Conservation (phyloP, 495 filamentous ascomycete genomes). For the Cercophora scortea region DNA sequence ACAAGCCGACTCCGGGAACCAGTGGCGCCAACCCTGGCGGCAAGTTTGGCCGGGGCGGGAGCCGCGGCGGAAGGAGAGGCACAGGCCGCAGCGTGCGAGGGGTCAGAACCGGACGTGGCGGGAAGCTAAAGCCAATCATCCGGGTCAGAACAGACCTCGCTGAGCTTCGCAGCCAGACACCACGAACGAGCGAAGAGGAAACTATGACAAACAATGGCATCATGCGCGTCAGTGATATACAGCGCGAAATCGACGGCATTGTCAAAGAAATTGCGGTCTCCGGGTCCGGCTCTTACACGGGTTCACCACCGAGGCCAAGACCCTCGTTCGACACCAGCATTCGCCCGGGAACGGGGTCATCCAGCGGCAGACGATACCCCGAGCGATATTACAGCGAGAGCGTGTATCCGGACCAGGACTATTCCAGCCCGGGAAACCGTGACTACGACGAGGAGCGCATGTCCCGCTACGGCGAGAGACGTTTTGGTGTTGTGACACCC, state of each 20-base stretch:
- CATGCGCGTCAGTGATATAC: conserved; percentile 32
- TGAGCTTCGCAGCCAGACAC: conserved; percentile 31
- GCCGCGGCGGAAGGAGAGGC: conserved; percentile 10
- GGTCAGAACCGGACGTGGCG: conserved; percentile 3
- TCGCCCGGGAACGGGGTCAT: conserved; percentile 11
- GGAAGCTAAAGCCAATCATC: conserved; percentile 18
- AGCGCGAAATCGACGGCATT: conserved; percentile 26
- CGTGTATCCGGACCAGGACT: conserved; percentile 18
- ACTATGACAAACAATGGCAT: conserved; percentile 38
- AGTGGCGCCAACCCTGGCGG: neutral
- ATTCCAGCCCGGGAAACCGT: conserved; percentile 2
- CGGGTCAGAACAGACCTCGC: conserved; percentile 18
- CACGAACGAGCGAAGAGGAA: conserved; percentile 33
- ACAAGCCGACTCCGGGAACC: neutral
- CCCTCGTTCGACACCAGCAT: conserved; percentile 9
- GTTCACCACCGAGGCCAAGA: neutral
- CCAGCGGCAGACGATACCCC: conserved; percentile 3
- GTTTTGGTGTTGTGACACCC: conserved; percentile 17
- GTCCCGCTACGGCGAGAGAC: conserved; percentile 13
- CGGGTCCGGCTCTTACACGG: conserved; percentile 14
- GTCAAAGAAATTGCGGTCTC: conserved; percentile 20
- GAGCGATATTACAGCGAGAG: conserved; percentile 24
- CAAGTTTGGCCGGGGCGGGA: conserved; percentile 16
- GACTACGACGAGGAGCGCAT: conserved; percentile 17
- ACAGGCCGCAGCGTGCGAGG: conserved; percentile 4